Conservation (phyloP, 805 yeast genomes). For the Lipomyces yamanashiensis region DNA sequence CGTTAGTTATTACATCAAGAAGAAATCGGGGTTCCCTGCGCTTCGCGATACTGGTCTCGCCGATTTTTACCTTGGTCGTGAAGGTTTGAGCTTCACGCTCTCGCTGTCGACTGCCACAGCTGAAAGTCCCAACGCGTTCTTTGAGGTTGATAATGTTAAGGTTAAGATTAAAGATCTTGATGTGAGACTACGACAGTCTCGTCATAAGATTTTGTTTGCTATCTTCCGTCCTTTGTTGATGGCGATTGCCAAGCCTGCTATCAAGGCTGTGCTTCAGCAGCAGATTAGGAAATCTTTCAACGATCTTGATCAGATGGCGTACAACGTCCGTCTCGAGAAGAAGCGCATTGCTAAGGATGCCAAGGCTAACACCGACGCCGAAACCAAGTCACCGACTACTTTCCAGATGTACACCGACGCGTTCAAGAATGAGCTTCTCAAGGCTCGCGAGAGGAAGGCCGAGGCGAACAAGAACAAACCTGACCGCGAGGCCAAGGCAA, state of each 20-base stretch:
- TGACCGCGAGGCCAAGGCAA: constrained; percentile 13
- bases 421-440: constrained; percentile 17
- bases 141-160: constrained; percentile 33
- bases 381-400: constrained; percentile 11
- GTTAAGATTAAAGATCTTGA: constrained; percentile 28
- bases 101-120: constrained; percentile 20
- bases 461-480: constrained; percentile 15
- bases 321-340: constrained; percentile 27
- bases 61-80: constrained; percentile 30
- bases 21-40: constrained; percentile 31
- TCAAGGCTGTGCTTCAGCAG: constrained; percentile 32
- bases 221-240: constrained; percentile 34
- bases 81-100: constrained; percentile 24
- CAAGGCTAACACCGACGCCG: constrained; percentile 8
- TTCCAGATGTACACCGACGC: constrained; percentile 29
- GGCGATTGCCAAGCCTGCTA: constrained; percentile 23
- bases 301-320: constrained; percentile 29
- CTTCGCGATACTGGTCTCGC: constrained; percentile 32
- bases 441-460: constrained; percentile 17
- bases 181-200: constrained; percentile 29
- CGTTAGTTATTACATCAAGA: constrained; percentile 30
- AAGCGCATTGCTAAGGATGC: constrained; percentile 23
- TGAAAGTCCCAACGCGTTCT: constrained; percentile 18
- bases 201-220: constrained; percentile 30
- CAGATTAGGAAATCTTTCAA: constrained; percentile 31